Conservation (phyloP, 1,284 basidiomycete species). For the Lentinula novae-zelandiae region DNA sequence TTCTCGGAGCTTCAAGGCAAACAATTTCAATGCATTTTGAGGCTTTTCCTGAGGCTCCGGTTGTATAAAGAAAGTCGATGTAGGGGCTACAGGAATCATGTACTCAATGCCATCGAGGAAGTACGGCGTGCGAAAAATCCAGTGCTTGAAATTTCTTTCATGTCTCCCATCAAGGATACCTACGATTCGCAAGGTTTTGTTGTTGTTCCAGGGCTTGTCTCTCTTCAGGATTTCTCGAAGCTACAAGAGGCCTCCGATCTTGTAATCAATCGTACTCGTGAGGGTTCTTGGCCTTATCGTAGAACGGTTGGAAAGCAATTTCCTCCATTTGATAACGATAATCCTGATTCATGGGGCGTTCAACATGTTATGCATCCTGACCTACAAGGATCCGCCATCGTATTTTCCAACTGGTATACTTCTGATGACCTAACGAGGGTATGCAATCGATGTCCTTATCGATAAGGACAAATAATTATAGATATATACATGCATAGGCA, state of each 20-base stretch:
- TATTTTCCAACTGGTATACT: constrained; percentile 68
- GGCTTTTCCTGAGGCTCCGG: not conserved
- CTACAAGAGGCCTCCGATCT: constrained; percentile 53
- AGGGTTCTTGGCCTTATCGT: constrained; percentile 63
- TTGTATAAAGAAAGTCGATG: not conserved
- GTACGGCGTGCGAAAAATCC: not conserved
- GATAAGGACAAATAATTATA: not conserved
- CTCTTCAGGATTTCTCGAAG: constrained; percentile 32
- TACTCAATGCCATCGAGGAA: not conserved
- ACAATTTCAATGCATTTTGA: not conserved
- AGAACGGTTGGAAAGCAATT: constrained; percentile 81
- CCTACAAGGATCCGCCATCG: constrained; percentile 43
- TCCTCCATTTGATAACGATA: constrained; percentile 63
- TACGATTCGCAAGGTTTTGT: constrained; percentile 75
- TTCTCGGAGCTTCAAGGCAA: constrained; percentile 1
- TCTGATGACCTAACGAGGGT: constrained; percentile 49
- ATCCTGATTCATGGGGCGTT: constrained; percentile 75
- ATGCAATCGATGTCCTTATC: constrained; percentile 24
- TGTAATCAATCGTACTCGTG: constrained; percentile 53
- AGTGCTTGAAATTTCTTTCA: not conserved
- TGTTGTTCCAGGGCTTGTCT: constrained; percentile 60
- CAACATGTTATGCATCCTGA: constrained; percentile 81
- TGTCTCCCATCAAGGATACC: constrained; percentile 24
- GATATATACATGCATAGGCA: not conserved
- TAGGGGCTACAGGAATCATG: constrained; percentile 4